Conservation (phyloP, 2,329 filamentous ascomycete species). For the Drechslerella coelobrocha region DNA sequence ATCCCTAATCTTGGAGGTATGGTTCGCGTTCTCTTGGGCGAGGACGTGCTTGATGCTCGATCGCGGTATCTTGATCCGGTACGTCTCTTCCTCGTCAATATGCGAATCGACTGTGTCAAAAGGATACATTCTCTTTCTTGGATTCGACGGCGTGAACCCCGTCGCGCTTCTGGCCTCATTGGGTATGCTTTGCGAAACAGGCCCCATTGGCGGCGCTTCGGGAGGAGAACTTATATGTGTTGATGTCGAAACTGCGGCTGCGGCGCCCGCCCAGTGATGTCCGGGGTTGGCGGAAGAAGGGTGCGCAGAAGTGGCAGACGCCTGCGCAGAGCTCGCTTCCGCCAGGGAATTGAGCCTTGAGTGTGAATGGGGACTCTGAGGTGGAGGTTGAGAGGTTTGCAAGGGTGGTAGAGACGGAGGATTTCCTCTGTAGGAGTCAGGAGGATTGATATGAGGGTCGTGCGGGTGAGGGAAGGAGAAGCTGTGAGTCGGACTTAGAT, state of each 20-base stretch:
- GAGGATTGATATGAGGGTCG: constrained; percentile 35
- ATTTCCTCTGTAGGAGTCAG: constrained; percentile 41
- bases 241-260: constrained; percentile 45
- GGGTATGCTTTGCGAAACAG: constrained; percentile 24
- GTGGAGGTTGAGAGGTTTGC: constrained; percentile 40
- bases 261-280: constrained; percentile 43
- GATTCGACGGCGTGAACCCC: constrained; percentile 40
- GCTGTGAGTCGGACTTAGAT: constrained; percentile 46
- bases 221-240: constrained; percentile 47
- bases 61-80: constrained; percentile 40
- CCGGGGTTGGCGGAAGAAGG: constrained; percentile 46
- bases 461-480: constrained; percentile 47
- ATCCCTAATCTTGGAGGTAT: constrained; percentile 25
- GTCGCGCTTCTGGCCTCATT: constrained; percentile 43
- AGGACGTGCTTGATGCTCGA: constrained; percentile 39
- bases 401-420: constrained; percentile 43
- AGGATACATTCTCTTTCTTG: constrained; percentile 44
- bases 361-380: constrained; percentile 46
- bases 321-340: constrained; percentile 49
- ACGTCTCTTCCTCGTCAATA: constrained; percentile 29
- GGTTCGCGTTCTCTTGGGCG: constrained; percentile 19
- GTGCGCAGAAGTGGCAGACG: constrained; percentile 46
- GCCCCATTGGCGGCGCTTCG: constrained; percentile 44
- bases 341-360: constrained; percentile 51
- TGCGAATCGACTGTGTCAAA: constrained; percentile 43